Conservation (phyloP, 371 early-diverging fungal species). For the Mortierella sp. region DNA sequence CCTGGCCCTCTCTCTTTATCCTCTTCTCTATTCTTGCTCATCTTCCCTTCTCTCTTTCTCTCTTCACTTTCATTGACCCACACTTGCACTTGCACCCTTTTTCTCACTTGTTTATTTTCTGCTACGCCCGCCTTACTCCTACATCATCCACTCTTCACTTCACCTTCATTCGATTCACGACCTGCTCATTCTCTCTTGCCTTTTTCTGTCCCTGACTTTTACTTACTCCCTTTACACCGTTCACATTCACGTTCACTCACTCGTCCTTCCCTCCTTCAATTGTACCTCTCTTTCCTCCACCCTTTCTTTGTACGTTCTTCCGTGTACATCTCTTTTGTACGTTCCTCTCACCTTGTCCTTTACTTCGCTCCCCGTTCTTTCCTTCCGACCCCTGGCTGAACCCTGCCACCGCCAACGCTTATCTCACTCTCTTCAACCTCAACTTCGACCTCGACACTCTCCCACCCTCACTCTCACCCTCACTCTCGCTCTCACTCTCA, state of each 20-base stretch:
- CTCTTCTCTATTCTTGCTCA: neutral
- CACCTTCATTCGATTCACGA: neutral
- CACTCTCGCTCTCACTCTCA: neutral
- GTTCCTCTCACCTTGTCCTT: neutral
- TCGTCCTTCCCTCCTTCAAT: neutral
- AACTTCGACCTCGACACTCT: neutral
- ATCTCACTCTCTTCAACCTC: neutral
- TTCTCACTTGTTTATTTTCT: neutral
- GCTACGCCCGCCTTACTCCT: neutral
- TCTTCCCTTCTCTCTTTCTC: neutral
- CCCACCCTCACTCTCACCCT: neutral
- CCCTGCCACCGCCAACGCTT: neutral
- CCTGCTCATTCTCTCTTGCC: neutral
- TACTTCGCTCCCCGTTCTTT: neutral
- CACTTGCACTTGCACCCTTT: neutral
- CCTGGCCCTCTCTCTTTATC: neutral
- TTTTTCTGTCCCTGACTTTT: neutral
- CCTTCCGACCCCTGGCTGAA: neutral
- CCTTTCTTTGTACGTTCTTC: constrained; percentile 2
- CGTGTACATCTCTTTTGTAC: neutral
- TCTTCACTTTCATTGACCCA: neutral
- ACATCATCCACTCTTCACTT: neutral
- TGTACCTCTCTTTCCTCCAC: neutral
- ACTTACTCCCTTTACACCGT: neutral
- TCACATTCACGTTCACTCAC: neutral